Conservation (phyloP, 805 yeast genomes). For the Wickerhamiella spandovensis region DNA sequence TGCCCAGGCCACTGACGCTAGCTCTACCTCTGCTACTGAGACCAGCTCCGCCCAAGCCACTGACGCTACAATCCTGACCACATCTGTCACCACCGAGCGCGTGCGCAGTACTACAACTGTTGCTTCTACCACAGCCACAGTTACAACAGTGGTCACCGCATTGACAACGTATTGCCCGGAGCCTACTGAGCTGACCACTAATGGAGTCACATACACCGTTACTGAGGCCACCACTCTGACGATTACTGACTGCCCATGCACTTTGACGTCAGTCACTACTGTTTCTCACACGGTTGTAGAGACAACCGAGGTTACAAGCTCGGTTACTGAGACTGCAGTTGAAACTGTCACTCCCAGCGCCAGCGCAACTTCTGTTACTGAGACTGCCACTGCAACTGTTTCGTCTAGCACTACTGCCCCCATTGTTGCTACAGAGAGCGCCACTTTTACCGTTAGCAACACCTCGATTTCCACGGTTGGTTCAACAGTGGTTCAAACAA, state of each 20-base stretch:
- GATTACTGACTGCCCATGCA: slow-evolving; percentile 11
- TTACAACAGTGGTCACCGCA: slow-evolving; percentile 3
- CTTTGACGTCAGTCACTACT: background rate
- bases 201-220: slow-evolving; percentile 12
- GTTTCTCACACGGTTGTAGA: background rate
- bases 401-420: background rate
- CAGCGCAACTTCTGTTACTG: background rate
- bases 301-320: background rate
- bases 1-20: background rate
- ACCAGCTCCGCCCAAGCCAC: background rate
- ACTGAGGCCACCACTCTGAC: slow-evolving; percentile 9
- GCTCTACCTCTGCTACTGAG: background rate
- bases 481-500: background rate
- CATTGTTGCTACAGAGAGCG: too few relatives aligned
- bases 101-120: background rate
- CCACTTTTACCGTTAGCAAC: background rate
- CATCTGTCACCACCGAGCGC: background rate
- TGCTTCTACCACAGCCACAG: slow-evolving; percentile 1
- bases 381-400: background rate
- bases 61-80: background rate
- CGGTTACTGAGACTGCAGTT: background rate
- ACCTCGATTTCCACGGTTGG: background rate
- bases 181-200: slow-evolving; percentile 9
- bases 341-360: background rate
- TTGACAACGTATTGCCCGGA: slow-evolving; percentile 10